These are phyloP conservation scores for Strobilomyces echinocephalus DNA, from an alignment of 768 basidiomycete genomes.

Conservation along the genomic window DNA sequence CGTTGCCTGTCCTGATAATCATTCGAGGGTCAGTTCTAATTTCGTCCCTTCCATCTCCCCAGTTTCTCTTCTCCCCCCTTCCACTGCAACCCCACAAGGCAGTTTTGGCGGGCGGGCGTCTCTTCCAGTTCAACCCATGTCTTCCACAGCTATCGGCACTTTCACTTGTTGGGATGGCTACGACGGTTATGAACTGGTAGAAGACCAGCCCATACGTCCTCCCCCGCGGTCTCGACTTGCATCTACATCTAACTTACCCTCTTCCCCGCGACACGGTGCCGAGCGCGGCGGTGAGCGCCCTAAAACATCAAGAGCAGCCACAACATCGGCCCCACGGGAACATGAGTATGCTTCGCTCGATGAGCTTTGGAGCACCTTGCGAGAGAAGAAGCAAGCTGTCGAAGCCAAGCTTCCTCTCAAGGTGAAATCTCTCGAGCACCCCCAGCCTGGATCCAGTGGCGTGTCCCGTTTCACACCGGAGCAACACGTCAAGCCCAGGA, in stretches of 20 bases:
- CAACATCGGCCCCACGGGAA: conserved; percentile 14
- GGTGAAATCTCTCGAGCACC: conserved; percentile 58
- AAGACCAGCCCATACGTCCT: conserved; percentile 13
- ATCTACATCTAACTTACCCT: conserved; percentile 15
- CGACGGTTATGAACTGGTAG: conserved; percentile 24
- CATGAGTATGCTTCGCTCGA: conserved; percentile 39
- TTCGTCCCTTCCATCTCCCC: conserved; percentile 12
- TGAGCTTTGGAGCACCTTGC: conserved; percentile 61
- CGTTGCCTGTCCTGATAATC: conserved; percentile 31
- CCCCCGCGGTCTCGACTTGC: conserved; percentile 20
- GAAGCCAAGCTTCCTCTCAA: conserved; percentile 68
- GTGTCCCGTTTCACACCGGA: conserved; percentile 24
- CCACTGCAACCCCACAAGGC: conserved; percentile 20
- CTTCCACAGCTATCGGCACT: conserved; percentile 31
- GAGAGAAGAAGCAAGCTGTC: conserved; percentile 58
- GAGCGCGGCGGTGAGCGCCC: conserved; percentile 22
- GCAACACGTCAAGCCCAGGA: conserved; percentile 21
- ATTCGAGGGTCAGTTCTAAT: conserved; percentile 27
- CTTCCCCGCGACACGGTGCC: conserved; percentile 10
- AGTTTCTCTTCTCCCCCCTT: conserved; percentile 15
- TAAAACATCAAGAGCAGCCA: conserved; percentile 13
- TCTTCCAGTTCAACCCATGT: conserved; percentile 19
- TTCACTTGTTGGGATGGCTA: conserved; percentile 34
- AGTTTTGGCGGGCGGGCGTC: conserved; percentile 17
- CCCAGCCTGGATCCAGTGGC: conserved; percentile 20